Evolutionary conservation across 495 filamentous ascomycete genomes (phyloP), one percentile per base, ranked within the genome.

Genomic region (Hypoxylon crocopeplum): DNA sequence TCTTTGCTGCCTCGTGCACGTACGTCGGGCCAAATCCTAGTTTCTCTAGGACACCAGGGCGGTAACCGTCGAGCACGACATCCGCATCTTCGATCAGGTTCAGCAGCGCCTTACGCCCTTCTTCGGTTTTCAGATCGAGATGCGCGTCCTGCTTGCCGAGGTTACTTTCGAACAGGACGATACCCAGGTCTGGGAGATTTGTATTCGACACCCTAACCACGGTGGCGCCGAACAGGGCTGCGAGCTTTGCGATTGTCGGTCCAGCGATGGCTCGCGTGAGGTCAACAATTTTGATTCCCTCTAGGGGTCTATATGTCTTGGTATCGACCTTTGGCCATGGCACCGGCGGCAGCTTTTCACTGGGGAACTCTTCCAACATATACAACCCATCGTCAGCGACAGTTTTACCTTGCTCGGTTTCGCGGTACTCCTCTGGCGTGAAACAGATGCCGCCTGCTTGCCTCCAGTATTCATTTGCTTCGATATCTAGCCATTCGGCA

Each of bases 201-300:
- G 77, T 77, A n/a, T 79, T 78, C 2, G 83, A 86, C 8, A 87
- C 73, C 2, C 82, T 68, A 65, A 88, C 80, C 0, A 88, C 82
- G 53, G 80, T 84, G 0, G 85, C 85, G 7, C 85, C 85, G 40
- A 82, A 75, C 22, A 85, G 71, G 1, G 85, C 85, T 2, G 86
- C 72, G 5, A 76, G 78, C 10, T 74, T 67, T 1, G 77, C 78
- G 20, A 87, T 76, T 3, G 77, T 70, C 0, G 84, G 84, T 0
- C 80, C 84, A 10, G 85, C 84, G 48, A 87, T 86, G n/a, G 86
- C 79, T 17, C 84, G 70, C 1, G 83, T 82, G 32, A 86, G 69
- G 41, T 86, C 84, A 13, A 88, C 65, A 3, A 87, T 76, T 64
- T 86, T 88, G 33, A 87, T 67, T 0, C 83, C 83, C 0, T 79